Evolutionary conservation across 2,329 filamentous ascomycete genomes (phyloP), one percentile per base, ranked within the genome.

Genomic region (Trichoderma aggressivum): DNA sequence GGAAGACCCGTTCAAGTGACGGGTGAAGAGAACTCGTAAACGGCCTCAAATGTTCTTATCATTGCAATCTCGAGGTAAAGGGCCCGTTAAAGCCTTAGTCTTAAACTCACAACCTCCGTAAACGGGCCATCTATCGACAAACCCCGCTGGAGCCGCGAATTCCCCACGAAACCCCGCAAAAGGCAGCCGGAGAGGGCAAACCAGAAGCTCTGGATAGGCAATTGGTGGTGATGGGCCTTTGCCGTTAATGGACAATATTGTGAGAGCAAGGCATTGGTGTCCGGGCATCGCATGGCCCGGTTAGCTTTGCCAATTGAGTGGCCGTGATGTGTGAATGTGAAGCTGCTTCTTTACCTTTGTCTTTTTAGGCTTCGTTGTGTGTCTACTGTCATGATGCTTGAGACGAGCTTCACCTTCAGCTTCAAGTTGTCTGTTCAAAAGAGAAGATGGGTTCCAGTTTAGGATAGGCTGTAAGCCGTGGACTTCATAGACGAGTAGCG

Each of bases 141-240:
- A 34, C 64, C 64, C 64, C 64, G 65, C 56, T 26, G 39, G 55
- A 36, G 36, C 50, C 28, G 24, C 32, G 36, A 14, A 14, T 50
- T 69, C 67, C 67, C 67, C 67, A 63, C 67, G 67, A 56, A 70
- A 70, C 67, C 67, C 67, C 67, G 67, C 67, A 70, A 63, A 70
- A 47, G 18, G 24, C 26, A 12, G 14, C 39, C 12, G 11, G 62
- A 65, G 24, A 18, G n/a, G 26, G 53, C 64, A 67, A 67, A 67
- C 64, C 53, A 59, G 26, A 21, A 47, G 58, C 34, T 34, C 43
- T 55, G 55, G 36, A 67, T 67, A 30, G 32, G 50, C 24, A 43
- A 56, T 26, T n/a, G 21, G 34, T n/a, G 53, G 16, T 58, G 55
- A 39, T 61, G n/a, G 3, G 39, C 55, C 36, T 60, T 59, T 68